Evolutionary conservation across 208 protist genomes (phyloP).

Genomic region (Wallacemonas sp.): DNA sequence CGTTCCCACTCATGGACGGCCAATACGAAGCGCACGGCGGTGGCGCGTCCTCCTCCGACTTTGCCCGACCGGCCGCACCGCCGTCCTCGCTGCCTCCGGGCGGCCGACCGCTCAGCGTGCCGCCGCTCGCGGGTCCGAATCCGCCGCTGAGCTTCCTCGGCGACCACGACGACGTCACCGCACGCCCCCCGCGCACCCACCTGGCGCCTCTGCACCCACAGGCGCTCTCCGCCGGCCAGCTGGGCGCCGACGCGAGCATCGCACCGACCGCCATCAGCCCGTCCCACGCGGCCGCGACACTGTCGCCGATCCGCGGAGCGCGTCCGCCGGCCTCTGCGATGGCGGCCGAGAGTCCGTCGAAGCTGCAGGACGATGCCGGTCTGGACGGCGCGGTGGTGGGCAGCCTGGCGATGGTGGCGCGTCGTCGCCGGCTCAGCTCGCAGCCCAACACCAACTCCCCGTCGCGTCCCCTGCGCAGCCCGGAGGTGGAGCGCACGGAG

Average conservation of each 20-base stretch:
- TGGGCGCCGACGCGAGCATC: not conserved
- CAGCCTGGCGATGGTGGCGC: constrained; percentile 8
- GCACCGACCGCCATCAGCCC: not conserved
- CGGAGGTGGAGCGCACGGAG: not conserved
- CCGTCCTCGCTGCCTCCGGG: not conserved
- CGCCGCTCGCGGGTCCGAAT: not conserved
- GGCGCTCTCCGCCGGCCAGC: not conserved
- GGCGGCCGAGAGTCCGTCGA: not conserved
- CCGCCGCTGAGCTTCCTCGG: not conserved
- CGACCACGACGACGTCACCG: constrained; percentile 1
- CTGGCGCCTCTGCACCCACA: constrained; percentile 2
- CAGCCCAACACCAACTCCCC: not conserved
- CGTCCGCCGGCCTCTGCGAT: not conserved
- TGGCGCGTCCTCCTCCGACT: too few relatives aligned
- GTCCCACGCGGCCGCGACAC: not conserved
- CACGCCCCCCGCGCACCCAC: constrained; percentile 7
- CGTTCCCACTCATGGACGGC: too few relatives aligned
- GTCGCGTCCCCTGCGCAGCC: not conserved
- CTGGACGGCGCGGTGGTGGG: constrained; percentile 1
- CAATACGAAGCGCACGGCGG: too few relatives aligned
- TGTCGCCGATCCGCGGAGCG: constrained; percentile 7
- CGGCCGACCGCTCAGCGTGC: not conserved
- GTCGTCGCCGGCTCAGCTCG: constrained; percentile 9
- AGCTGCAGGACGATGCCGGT: not conserved
- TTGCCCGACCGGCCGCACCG: not conserved